Evolutionary conservation across 768 basidiomycete genomes (phyloP).

Genomic region (Leccinellum rugosiceps): DNA sequence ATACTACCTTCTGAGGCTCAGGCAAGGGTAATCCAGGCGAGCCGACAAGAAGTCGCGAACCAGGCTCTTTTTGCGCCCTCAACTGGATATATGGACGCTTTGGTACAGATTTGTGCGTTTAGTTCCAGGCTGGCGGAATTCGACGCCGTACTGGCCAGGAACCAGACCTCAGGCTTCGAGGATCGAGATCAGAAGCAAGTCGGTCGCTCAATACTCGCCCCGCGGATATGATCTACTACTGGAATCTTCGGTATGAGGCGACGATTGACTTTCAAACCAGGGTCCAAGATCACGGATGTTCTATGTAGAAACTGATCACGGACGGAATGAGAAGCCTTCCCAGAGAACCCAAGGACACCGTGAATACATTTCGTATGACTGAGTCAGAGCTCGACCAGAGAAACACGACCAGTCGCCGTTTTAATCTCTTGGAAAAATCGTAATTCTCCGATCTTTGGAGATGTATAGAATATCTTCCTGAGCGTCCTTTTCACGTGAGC

Average conservation of each 20-base stretch:
- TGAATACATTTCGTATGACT: background rate
- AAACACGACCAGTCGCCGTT: background rate
- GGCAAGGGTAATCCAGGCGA: too few relatives aligned
- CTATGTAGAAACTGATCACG: background rate
- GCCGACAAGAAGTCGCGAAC: too few relatives aligned
- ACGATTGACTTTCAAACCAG: too few relatives aligned
- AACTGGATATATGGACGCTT: background rate
- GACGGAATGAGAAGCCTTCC: background rate
- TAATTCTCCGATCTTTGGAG: background rate
- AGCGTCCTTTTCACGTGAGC: background rate
- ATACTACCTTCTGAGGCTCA: too few relatives aligned
- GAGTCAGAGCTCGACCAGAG: background rate
- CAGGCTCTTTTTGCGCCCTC: too few relatives aligned
- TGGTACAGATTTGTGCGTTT: background rate
- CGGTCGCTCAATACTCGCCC: background rate
- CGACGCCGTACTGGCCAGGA: background rate
- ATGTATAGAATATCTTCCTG: background rate
- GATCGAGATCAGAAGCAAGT: background rate
- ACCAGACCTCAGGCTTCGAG: too few relatives aligned
- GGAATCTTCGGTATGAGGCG: background rate
- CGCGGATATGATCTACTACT: background rate
- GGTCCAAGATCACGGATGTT: background rate
- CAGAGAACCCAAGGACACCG: background rate
- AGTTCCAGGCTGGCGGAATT: background rate
- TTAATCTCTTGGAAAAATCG: background rate